phyloP scores from a whole-genome alignment of 257 asterid genomes.

The Nemophila menziesii region DNA sequence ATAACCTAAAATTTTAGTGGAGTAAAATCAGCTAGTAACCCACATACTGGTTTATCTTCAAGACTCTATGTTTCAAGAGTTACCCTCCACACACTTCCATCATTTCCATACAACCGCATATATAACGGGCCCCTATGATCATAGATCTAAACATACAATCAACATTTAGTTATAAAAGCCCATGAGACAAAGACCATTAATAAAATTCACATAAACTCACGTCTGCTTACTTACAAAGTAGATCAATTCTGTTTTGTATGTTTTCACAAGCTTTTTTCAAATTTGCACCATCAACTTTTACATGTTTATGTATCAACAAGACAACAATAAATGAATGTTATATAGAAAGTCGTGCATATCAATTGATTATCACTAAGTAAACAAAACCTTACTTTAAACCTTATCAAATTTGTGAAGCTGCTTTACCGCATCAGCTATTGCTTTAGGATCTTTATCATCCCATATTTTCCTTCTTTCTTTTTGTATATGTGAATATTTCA shows the following conservation, averaged over 20 bases:
- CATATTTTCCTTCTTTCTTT: constrained; percentile 76
- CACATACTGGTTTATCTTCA: constrained; percentile 69
- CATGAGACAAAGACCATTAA: constrained; percentile 13
- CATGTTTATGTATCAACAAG: constrained; percentile 40
- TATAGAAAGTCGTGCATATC: not conserved
- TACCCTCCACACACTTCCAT: constrained; percentile 93
- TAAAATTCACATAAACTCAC: no score
- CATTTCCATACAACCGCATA: constrained; percentile 99
- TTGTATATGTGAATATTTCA: constrained; percentile 32
- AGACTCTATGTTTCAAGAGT: constrained; percentile 91
- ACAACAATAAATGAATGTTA: not conserved
- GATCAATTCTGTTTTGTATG: constrained; percentile 80
- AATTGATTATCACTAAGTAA: not conserved
- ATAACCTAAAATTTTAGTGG: constrained; percentile 83
- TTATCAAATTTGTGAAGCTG: constrained; percentile 77
- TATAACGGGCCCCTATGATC: constrained; percentile 83
- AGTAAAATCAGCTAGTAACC: constrained; percentile 68
- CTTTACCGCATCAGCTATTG: constrained; percentile 78
- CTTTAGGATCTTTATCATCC: constrained; percentile 88
- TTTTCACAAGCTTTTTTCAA: constrained; percentile 69
- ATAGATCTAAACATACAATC: constrained; percentile 40
- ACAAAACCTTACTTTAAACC: constrained; percentile 18
- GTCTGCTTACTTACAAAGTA: constrained; percentile 83
- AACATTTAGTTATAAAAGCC: constrained; percentile 7
- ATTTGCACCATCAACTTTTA: constrained; percentile 46